A percentile compares a stretch with the other conserved stretches of the same genome.
Conservation (phyloP, 106 monocot genomes). For the Acorus calamus region DNA sequence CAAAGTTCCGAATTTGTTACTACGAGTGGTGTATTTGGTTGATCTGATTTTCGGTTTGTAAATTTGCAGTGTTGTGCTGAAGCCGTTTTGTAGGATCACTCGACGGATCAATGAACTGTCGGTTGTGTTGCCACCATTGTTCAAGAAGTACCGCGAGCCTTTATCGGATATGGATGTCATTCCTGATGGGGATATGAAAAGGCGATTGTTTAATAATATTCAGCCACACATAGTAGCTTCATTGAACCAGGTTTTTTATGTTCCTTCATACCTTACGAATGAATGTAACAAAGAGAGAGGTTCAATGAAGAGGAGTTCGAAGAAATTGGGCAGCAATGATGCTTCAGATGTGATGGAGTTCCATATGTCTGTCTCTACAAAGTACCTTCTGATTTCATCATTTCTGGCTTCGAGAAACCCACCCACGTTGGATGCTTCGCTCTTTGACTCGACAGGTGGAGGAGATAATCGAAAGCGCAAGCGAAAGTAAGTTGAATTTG, state of each 20-base stretch:
- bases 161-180: constrained; percentile 39
- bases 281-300: constrained; percentile 13
- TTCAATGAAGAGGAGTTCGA: constrained; percentile 19
- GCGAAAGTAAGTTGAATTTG: constrained; percentile 45
- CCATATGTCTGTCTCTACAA: constrained; percentile 84
- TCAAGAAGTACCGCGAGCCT: constrained; percentile 68
- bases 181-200: constrained; percentile 74
- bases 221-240: constrained; percentile 47
- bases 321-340: constrained; percentile 24
- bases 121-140: constrained; percentile 48
- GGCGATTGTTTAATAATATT: constrained; percentile 58
- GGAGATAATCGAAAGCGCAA: constrained; percentile 46
- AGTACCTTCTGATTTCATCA: constrained; percentile 84
- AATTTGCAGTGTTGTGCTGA: constrained; percentile 56
- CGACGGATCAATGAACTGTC: constrained; percentile 72
- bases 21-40: no score
- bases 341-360: constrained; percentile 57
- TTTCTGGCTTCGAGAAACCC: constrained; percentile 94
- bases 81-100: constrained; percentile 56
- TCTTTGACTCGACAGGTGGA: constrained; percentile 80
- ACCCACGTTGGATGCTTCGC: constrained; percentile 80
- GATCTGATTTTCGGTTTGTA: background rate
- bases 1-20: background rate
- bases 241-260: constrained; percentile 44
- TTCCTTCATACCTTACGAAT: constrained; percentile 19